phyloP scores from a whole-genome alignment of 2,329 filamentous ascomycete genomes.

The Neofusicoccum umdonicola region DNA sequence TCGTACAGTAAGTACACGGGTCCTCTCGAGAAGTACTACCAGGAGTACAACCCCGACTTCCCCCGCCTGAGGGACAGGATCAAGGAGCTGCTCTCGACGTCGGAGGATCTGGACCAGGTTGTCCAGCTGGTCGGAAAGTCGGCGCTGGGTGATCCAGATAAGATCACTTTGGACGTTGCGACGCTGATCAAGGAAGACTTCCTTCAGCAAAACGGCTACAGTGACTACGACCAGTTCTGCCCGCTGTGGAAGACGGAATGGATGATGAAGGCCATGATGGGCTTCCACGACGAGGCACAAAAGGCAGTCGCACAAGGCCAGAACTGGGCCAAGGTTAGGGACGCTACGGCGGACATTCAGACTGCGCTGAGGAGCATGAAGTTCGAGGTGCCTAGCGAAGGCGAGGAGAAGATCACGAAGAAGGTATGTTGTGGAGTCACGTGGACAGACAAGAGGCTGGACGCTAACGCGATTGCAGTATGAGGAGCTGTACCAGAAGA shows the following conservation, averaged over 20 bases:
- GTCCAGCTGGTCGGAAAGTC: conserved; percentile 98
- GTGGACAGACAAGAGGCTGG: background rate
- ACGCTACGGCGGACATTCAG: conserved; percentile 85
- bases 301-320: conserved; percentile 91
- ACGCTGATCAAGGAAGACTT: conserved; percentile 96
- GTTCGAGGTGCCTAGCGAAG: conserved; percentile 88
- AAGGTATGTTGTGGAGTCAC: conserved; percentile 60
- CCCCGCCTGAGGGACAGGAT: conserved; percentile 88
- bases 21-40: conserved; percentile 88
- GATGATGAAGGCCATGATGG: conserved; percentile 99
- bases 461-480: conserved; percentile 62
- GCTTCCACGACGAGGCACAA: conserved; percentile 95
- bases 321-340: conserved; percentile 88
- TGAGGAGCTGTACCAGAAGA: conserved; percentile 82
- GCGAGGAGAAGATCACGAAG: conserved; percentile 75
- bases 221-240: conserved; percentile 98
- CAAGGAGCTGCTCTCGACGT: conserved; percentile 89
- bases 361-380: conserved; percentile 85
- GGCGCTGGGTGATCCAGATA: conserved; percentile 91
- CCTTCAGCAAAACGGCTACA: conserved; percentile 98
- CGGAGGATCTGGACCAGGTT: conserved; percentile 96
- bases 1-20: conserved; percentile 97
- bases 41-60: conserved; percentile 91
- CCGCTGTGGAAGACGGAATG: conserved; percentile 99
- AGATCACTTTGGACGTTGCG: conserved; percentile 94